Base-by-base conservation (phyloP, 495 filamentous ascomycete genomes). In the Neurospora sp. region DNA sequence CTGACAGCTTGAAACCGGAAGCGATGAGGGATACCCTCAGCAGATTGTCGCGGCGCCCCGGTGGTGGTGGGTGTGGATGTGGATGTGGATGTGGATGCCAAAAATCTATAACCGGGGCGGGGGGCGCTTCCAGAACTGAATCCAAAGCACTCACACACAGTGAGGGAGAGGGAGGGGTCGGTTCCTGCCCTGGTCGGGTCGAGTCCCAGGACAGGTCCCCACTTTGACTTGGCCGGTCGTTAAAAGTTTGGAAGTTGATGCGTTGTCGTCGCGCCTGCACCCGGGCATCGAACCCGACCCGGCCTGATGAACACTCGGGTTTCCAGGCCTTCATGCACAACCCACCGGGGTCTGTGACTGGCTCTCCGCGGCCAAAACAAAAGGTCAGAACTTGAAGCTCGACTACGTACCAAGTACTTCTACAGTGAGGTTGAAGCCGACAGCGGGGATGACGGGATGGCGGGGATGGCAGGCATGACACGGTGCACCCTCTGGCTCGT, bases 21-120 rank as follows among this genome's bases (percentile, higher is more conserved):
- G 48, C 70, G 71, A 75, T 40, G 72, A 59, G 75, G 40, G 61
- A 72, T 70, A 74, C 40, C 74, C 72, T 80, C 75, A 74, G 31
- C 31, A 65, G 53, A 37, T 18, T 65, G 53, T 65, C 53, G 53
- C 53, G 53, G 27, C 14, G 53, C 53, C 53, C 27, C 53, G 27
- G 27, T 65, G 27, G 12, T 61, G 53, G 9, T 65, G 53, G 53
- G 16, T 61, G 53, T 61, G 22, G 53, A 31, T 61, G 22, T 59
- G 48, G 48, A 45, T 45, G 48, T 59, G 0, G 22, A 16, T 27
- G 75, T 73, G 72, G 73, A 76, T 74, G 72, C 73, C 75, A 73
- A 75, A 61, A 61, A 61, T 35, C 53, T 61, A 61, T 31, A 61
- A 61, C 27, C 22, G 22, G 53, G 12, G 22, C 22, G 22, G 53